Evolutionary conservation across 495 filamentous ascomycete species (phyloP), one percentile per base, ranked within the genome.

Genomic region (Terfezia boudieri): DNA sequence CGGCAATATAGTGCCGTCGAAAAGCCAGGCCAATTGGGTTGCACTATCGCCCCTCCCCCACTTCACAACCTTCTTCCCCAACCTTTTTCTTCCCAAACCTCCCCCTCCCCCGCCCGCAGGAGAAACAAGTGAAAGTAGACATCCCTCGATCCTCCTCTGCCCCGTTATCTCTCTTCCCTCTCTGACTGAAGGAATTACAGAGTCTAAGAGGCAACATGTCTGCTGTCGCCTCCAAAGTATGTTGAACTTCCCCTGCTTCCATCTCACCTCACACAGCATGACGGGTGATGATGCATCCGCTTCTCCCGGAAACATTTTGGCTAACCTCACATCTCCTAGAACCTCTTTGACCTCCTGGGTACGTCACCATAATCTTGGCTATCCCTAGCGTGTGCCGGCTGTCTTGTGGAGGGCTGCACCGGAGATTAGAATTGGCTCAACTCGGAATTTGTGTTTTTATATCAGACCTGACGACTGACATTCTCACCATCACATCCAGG

Each of bases 341-440:
- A 92, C 74, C 74, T 78, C 58, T 92, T 79, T 75, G 84, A 84
- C 75, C 75, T 86, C 72, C 84, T 92, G 73, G 84, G 85, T 90
- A 82, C 66, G 69, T 70, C 66, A 51, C 5, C 43, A 14, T 14
- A 20, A 9, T 20, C 43, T 20, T 9, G 26, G 26, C 7, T 32
- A 32, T 4, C 26, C 26, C 26, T 32, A 32, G 26, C 7, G 26
- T 32, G 26, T 32, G 26, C 26, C 2, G 26, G 26, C 26, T 32
- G 26, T 26, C 4, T 32, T 32, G 26, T 32, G 26, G 26, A 32
- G 26, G 26, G 4, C 1, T 32, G 26, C 7, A 32, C 26, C 7
- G 26, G 26, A 32, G 26, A 32, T 4, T 1, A 32, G 26, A 4
- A 7, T 7, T 32, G 26, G 26, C 1, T 32, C 26, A 4, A 2